These are phyloP conservation scores for Pseudocercospora crystallina DNA, from an alignment of 2,329 filamentous ascomycete species.

Conservation along the genomic window DNA sequence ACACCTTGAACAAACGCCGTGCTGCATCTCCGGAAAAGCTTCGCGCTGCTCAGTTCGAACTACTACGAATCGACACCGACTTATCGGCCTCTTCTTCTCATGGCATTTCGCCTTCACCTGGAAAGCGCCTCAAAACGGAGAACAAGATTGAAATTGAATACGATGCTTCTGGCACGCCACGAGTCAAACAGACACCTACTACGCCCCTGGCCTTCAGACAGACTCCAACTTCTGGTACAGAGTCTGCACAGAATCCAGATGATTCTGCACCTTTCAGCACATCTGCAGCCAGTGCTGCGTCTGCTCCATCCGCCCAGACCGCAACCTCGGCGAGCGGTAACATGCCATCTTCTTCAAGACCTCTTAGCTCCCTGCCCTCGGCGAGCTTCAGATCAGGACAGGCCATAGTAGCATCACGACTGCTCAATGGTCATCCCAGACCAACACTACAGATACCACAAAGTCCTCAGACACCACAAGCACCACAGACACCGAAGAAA, in stretches of 20 bases:
- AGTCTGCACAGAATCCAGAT: no score
- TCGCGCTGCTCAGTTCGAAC: slow-evolving; percentile 26
- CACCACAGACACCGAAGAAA: slow-evolving; percentile 4
- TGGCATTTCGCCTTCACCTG: slow-evolving; percentile 1
- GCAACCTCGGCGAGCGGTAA: background rate
- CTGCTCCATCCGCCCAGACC: background rate
- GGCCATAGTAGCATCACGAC: background rate
- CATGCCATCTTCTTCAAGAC: no score
- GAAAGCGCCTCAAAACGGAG: slow-evolving; percentile 20
- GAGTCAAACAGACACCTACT: slow-evolving; percentile 9
- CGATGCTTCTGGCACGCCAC: slow-evolving; percentile 23
- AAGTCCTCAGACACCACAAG: background rate
- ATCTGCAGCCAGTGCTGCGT: background rate
- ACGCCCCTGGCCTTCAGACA: no score
- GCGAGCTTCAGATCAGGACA: background rate
- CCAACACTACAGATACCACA: background rate
- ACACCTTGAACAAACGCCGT: slow-evolving; percentile 28
- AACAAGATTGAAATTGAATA: slow-evolving; percentile 26
- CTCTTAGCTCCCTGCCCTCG: slow-evolving; percentile 1
- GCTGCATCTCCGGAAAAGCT: slow-evolving; percentile 31
- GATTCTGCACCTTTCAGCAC: no score
- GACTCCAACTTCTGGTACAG: no score
- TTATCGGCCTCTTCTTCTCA: background rate
- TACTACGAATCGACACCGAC: slow-evolving; percentile 22
- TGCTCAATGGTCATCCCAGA: background rate